Conservation (phyloP, 1,139 yeast species). For the Suhomyces bolitotheri region DNA sequence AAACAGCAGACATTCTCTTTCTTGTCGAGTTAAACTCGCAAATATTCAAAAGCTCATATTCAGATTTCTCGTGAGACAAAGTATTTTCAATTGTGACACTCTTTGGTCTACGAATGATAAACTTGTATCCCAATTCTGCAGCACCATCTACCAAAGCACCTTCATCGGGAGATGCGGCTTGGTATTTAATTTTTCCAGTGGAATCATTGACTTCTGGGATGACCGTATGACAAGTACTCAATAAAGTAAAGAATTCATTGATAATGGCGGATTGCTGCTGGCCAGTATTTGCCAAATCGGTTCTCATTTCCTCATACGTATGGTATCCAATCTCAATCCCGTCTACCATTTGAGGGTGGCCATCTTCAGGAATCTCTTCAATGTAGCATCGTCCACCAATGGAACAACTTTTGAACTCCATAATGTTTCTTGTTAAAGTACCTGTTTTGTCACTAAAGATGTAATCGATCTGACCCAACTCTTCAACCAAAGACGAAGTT, state of each 20-base stretch:
- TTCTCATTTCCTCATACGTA: constrained; percentile 64
- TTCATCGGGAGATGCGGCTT: constrained; percentile 99
- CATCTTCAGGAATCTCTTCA: constrained; percentile 89
- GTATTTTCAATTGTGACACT: constrained; percentile 69
- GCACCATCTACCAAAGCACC: constrained; percentile 99
- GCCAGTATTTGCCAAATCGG: constrained; percentile 45
- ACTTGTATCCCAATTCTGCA: constrained; percentile 80
- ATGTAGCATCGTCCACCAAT: constrained; percentile 92
- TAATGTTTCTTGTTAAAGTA: constrained; percentile 87
- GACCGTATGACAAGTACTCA: constrained; percentile 96
- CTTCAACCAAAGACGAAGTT: constrained; percentile 94
- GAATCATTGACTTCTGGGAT: constrained; percentile 77
- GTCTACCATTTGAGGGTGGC: constrained; percentile 65
- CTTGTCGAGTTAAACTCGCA: constrained; percentile 98
- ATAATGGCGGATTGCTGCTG: constrained; percentile 62
- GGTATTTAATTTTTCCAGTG: constrained; percentile 76
- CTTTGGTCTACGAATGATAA: constrained; percentile 82
- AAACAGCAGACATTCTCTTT: constrained; percentile 95
- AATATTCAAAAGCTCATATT: constrained; percentile 78
- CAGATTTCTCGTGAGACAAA: constrained; percentile 31
- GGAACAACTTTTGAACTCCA: constrained; percentile 95
- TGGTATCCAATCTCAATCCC: constrained; percentile 83
- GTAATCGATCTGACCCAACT: constrained; percentile 92
- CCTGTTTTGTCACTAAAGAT: constrained; percentile 97
- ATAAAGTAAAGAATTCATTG: constrained; percentile 76